Percentiles rank a stretch among this genome's conserved stretches.
Evolutionary conservation across 2,329 filamentous ascomycete species (phyloP).

Genomic region (Sclerotinia minor): DNA sequence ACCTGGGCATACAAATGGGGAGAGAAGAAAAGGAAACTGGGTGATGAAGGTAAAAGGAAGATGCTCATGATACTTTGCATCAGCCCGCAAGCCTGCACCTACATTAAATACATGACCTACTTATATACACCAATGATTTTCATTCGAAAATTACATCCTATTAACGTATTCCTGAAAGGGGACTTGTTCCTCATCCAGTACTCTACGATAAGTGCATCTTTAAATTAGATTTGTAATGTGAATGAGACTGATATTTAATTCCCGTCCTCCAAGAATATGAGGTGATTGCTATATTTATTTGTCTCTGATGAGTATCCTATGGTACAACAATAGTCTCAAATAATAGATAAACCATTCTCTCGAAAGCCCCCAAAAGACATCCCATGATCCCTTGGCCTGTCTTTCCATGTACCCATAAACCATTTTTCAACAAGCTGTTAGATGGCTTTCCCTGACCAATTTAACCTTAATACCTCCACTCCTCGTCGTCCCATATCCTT

Average conservation of each 20-base stretch:
- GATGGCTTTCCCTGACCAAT: background rate
- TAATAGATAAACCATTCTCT: background rate
- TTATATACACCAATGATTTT: too few species aligned
- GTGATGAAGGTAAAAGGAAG: too few species aligned
- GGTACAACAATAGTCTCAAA: background rate
- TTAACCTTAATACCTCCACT: background rate
- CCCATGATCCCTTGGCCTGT: background rate
- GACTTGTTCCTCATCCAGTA: too few species aligned
- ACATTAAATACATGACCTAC: too few species aligned
- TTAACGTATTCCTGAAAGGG: background rate
- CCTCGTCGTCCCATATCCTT: background rate
- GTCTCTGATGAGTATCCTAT: background rate
- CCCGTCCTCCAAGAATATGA: too few species aligned
- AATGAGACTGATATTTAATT: background rate
- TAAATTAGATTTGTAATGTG: background rate
- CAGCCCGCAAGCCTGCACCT: too few species aligned
- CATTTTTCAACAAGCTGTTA: background rate
- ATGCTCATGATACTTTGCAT: too few species aligned
- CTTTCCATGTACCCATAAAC: background rate
- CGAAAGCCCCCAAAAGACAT: background rate
- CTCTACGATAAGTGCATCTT: too few species aligned
- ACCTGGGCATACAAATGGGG: too few species aligned
- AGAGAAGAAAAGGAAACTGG: too few species aligned
- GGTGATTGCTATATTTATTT: background rate
- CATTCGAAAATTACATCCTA: too few species aligned